These are phyloP conservation scores for Allomyces arbusculus DNA, from an alignment of 192 early-diverging fungal species.

Conservation along the genomic window DNA sequence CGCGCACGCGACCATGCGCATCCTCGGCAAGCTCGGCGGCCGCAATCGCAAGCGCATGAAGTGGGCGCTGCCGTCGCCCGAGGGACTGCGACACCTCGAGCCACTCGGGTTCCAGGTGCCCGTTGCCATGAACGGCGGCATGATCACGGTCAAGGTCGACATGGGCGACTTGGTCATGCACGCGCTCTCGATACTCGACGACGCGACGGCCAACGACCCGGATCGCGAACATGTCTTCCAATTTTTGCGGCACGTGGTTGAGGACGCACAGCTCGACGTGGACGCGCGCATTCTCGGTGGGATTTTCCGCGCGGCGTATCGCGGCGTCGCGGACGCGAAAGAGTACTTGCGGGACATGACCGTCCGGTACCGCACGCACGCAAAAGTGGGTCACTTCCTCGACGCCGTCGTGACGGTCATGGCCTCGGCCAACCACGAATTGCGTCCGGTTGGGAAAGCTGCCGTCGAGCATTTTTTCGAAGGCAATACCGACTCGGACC, in stretches of 20 bases:
- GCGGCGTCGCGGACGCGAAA: neutral
- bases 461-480: conserved; percentile 43
- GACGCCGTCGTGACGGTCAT: conserved; percentile 60
- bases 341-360: neutral
- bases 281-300: conserved; percentile 14
- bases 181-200: conserved; percentile 12
- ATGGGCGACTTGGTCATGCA: conserved; percentile 13
- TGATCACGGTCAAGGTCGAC: conserved; percentile 13
- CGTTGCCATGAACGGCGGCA: conserved; percentile 15
- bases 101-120: conserved; percentile 4
- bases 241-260: too few species aligned
- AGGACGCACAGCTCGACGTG: too few species aligned
- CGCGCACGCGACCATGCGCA: conserved; percentile 66
- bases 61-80: neutral
- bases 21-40: conserved; percentile 96
- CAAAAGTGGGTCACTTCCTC: conserved; percentile 40
- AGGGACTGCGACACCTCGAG: conserved; percentile 1
- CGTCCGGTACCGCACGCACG: conserved; percentile 13
- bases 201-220: neutral
- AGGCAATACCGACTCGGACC: conserved; percentile 6
- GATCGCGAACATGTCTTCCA: too few species aligned
- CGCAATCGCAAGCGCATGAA: conserved; percentile 44
- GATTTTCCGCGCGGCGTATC: conserved; percentile 28
- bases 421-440: conserved; percentile 36
- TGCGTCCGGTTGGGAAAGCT: conserved; percentile 41